A percentile compares a stretch with the other conserved stretches of the same genome.
phyloP scores from a whole-genome alignment of 108 stramenopile species.

The Chaetoceros tenuissimus region DNA sequence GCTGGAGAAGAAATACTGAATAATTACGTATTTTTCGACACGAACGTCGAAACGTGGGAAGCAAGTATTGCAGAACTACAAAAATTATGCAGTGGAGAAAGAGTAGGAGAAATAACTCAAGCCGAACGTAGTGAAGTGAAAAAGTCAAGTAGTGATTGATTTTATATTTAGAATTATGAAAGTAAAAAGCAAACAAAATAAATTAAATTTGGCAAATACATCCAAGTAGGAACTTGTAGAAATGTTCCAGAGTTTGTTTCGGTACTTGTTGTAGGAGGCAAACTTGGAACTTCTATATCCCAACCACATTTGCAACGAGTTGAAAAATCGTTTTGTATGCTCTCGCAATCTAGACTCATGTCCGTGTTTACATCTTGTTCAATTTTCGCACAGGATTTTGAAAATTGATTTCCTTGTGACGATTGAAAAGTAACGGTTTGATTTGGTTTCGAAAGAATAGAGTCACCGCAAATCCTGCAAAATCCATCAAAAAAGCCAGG shows the following conservation, averaged over 20 bases:
- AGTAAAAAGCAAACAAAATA: no score
- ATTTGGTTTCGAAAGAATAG: background rate
- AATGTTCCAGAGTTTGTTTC: no score
- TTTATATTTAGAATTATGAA: no score
- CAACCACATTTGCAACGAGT: background rate
- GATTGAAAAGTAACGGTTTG: background rate
- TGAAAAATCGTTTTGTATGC: background rate
- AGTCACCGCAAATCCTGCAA: background rate
- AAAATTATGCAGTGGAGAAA: background rate
- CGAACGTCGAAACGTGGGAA: background rate
- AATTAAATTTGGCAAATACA: no score
- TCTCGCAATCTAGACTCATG: background rate
- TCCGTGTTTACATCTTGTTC: background rate
- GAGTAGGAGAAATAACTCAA: background rate
- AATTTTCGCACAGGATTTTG: background rate
- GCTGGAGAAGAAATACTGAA: conserved; percentile 17
- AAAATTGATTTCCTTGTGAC: background rate
- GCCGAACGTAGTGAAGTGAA: background rate
- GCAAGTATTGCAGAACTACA: background rate
- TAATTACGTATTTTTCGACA: conserved; percentile 14
- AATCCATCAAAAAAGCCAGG: background rate
- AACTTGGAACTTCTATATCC: background rate
- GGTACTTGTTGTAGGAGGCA: no score
- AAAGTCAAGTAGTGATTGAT: no score
- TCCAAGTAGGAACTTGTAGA: no score